Evolutionary conservation across 441 rosid species (phyloP), one percentile per base, ranked within the genome.

Genomic region (Breynia disticha): DNA sequence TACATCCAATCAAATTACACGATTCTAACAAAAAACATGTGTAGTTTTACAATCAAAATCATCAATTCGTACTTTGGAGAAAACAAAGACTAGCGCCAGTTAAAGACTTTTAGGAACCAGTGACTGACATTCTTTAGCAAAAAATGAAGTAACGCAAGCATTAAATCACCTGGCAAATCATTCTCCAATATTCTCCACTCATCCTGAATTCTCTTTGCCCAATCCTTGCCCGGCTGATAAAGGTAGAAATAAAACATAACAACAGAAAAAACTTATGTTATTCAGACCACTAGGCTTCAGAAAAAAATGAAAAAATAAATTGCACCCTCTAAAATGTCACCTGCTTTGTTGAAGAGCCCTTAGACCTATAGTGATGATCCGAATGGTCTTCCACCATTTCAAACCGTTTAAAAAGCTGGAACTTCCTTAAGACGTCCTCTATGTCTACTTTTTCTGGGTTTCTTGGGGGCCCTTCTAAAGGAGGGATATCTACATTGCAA

Each of bases 181-280:
- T 83, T 79, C 76, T 82, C 84, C 58, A 91, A 81, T 54, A 78
- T 83, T 72, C 50, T 80, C 98, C 98, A 91, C 69, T 91, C 98
- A 15, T 83, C 90, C 72, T 80, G 90, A 60, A 87, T 84, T 75
- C 72, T 83, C 71, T 75, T 85, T 3, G 70, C 76, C 95, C 95
- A 91, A 4, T 52, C 75, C 66, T 77, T 82, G 3, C 82, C 45
- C 14, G 79, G 71, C 86, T 83, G 67, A 53, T 54, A 73, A 43
- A 43, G 70, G 54, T 41, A 60, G 7, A 43, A 69, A n/a, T n/a
- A n/a, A n/a, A n/a, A n/a, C n/a, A n/a, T n/a, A n/a, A n/a, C n/a
- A n/a, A n/a, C n/a, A 45, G 47, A 50, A 48, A 22, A 55, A 45
- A 54, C 42, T 17, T 47, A 17, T 43, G 45, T 46, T 42, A 55